Evolutionary conservation across 257 asterid species (phyloP), one percentile per base, ranked within the genome.

Genomic region (Parsonsia alboflavescens): DNA sequence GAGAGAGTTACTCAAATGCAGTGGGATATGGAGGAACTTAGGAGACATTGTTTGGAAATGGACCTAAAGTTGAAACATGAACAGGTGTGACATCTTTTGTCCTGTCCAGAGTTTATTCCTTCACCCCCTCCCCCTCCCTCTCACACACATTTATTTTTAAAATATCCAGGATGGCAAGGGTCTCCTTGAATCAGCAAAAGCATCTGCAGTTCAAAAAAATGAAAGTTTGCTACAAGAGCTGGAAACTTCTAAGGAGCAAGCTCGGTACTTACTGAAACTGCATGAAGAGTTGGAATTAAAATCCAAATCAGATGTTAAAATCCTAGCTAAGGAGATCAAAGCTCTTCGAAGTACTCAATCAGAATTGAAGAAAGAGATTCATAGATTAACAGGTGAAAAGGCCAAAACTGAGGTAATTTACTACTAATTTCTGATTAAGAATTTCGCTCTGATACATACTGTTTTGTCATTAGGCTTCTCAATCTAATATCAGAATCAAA

Each of bases 11-110:
- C 83, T 62, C 86, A 91, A 77, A 77, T 84, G 80, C 93, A 86
- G 72, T 86, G 96, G 91, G 96, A 89, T 80, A 85, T 84, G 83
- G 91, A 89, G 76, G 97, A 89, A 80, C 82, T 87, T 71, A 79
- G 85, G 79, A 83, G 85, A 75, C 83, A 84, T 76, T 80, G 82
- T 73, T 52, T 81, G 82, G 96, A 87, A 70, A 75, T 84, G 84
- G 96, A 89, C 77, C 67, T 82, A 64, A 85, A 73, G 71, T 75
- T 89, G 80, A 80, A 86, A 45, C 64, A 82, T 44, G 85, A 85
- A 73, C 90, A 87, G 95, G 95, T 89, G 41, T 74, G 73, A 22
- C 70, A 52, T 77, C 76, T 72, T 78, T 74, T 62, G 21, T 61
- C 49, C 15, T 64, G 58, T 42, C 58, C 22, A 4, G 28, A 41